Evolutionary conservation across 345 rosid genomes (phyloP).

Genomic region (Orychophragmus violaceus): DNA sequence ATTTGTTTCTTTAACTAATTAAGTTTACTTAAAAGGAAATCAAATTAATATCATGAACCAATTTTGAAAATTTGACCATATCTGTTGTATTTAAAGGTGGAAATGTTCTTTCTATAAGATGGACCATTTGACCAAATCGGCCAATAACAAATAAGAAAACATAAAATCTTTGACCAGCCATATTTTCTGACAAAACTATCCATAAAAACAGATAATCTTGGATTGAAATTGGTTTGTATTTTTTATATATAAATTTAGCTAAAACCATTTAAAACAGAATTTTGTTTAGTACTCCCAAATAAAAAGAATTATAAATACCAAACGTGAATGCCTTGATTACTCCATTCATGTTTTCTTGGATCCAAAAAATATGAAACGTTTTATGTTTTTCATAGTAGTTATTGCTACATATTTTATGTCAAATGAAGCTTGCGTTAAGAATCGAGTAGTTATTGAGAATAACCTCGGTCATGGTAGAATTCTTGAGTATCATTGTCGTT

Average conservation of each 20-base stretch:
- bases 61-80: no score
- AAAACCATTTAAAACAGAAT: not conserved
- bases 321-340: no score
- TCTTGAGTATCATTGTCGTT: not conserved
- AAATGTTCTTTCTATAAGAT: no score
- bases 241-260: not conserved
- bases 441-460: not conserved
- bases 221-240: not conserved
- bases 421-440: not conserved
- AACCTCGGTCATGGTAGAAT: not conserved
- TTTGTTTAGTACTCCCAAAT: not conserved
- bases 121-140: no score
- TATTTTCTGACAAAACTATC: no score
- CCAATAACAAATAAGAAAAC: no score
- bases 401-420: not conserved
- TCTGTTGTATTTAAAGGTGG: no score
- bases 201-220: no score
- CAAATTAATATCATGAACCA: no score
- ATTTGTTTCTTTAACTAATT: no score
- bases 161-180: no score
- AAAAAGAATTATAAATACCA: not conserved
- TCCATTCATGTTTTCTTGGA: not conserved
- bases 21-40: no score
- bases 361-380: not conserved
- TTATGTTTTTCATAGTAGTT: not conserved